Conservation (phyloP, 164 flowering plant species). For the Kingdonia uniflora region DNA sequence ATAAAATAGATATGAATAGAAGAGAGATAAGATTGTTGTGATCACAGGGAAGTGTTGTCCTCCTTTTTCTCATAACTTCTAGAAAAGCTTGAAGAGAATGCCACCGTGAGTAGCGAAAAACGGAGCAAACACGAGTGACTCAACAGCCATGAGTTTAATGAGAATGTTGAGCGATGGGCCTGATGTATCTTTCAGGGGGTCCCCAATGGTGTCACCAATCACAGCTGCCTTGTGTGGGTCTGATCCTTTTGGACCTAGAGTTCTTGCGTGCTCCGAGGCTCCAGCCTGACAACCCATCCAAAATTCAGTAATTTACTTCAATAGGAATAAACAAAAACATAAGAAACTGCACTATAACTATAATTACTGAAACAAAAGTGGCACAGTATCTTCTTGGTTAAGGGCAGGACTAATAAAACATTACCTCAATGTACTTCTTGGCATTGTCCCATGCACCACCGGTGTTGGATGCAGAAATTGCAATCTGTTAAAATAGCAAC, state of each 20-base stretch:
- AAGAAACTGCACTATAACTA: too few relatives aligned
- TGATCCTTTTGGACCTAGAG: conserved; percentile 27
- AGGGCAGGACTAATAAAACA: too few relatives aligned
- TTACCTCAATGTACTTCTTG: conserved; percentile 28
- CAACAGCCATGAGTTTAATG: conserved; percentile 24
- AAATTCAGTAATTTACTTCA: neutral
- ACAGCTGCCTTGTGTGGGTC: conserved; percentile 32
- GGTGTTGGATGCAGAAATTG: conserved; percentile 28
- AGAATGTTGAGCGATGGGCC: conserved; percentile 29
- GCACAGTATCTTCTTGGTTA: too few relatives aligned
- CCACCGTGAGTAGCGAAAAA: conserved; percentile 29
- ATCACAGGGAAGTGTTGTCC: too few relatives aligned
- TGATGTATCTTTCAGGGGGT: conserved; percentile 27
- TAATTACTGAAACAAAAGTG: too few relatives aligned
- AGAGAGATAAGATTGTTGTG: neutral
- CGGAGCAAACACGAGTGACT: conserved; percentile 29
- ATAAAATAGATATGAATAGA: too few relatives aligned
- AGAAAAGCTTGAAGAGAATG: conserved; percentile 19
- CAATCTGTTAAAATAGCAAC: conserved; percentile 13
- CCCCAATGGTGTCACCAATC: conserved; percentile 30
- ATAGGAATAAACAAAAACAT: neutral
- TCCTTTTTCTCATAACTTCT: too few relatives aligned
- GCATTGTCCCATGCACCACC: conserved; percentile 31
- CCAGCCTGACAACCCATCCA: conserved; percentile 15
- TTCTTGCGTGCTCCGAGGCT: conserved; percentile 23